Conservation (phyloP, 257 asterid species). For the Petunia secreta region DNA sequence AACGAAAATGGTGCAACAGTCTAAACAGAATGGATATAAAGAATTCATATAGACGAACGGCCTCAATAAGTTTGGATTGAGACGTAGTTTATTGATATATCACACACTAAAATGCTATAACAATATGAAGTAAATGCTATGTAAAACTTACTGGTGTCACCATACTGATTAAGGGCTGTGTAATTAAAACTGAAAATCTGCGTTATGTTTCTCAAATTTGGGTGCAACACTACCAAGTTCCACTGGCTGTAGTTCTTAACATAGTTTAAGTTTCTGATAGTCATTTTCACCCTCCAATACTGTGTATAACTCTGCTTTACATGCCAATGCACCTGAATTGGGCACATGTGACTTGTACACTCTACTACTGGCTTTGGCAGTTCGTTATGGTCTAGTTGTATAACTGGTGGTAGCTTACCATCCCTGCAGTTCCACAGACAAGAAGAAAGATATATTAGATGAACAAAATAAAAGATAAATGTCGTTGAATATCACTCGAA, state of each 20-base stretch:
- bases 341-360: conserved; percentile 79
- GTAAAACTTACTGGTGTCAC: conserved; percentile 55
- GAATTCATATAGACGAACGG: not conserved
- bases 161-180: conserved; percentile 64
- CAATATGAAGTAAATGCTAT: not conserved
- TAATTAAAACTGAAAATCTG: conserved; percentile 86
- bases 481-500: not conserved
- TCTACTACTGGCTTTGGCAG: conserved; percentile 48
- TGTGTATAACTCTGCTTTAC: conserved; percentile 60
- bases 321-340: conserved; percentile 81
- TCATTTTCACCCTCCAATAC: conserved; percentile 84
- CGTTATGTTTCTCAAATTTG: conserved; percentile 60
- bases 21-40: not conserved
- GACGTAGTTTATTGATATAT: no score
- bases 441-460: not conserved
- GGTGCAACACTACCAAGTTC: conserved; percentile 76
- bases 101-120: no score
- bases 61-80: not conserved
- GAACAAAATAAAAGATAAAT: not conserved
- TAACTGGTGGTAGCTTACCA: conserved; percentile 49
- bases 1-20: not conserved
- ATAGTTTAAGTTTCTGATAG: conserved; percentile 56
- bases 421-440: conserved; percentile 32
- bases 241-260: conserved; percentile 67
- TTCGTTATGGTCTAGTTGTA: conserved; percentile 48